Base-by-base conservation (phyloP, 2,329 filamentous ascomycete species). In the Sclerotinia minor region DNA sequence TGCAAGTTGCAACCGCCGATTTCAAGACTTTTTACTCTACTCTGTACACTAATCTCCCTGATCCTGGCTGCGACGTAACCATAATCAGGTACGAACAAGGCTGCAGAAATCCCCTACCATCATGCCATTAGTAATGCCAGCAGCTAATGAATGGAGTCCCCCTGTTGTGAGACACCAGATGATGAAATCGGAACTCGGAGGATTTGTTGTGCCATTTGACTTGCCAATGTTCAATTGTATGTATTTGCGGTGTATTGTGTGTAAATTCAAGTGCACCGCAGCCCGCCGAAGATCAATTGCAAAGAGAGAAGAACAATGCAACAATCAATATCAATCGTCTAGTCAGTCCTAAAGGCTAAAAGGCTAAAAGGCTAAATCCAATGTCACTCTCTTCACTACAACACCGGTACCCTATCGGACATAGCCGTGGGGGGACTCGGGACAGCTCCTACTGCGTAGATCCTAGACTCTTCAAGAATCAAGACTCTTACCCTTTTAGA, bases 91-190 rank as follows among this genome's bases (percentile, higher is more conserved):
- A 57, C 54, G 24, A 21, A 49, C 58, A 60, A 21, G 58, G 44
- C 44, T 60, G 58, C 44, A 60, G 44, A 29, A 47, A 60, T 60
- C 57, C 57, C 57, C 7, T n/a, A 47, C 57, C 29, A 47, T 17
- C 29, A 47, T 17, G 38, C 17, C 38, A 41, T 41, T 41, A 47
- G 47, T n/a, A 2, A 21, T 9, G 32, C 53, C 11, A n/a, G 35
- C 38, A 41, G 13, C 38, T 3, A n/a, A 55, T 21, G 35, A n/a
- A n/a, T 55, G 53, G 53, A 29, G 29, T 29, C 9, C 29, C 52
- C 53, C 21, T 35, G 45, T 35, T n/a, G 53, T 54, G 35, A 35
- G 53, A 55, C 53, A 29, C 38, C 38, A 41, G 38, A 41, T 41
- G 38, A 41, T 41, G 38, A 41, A 41, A 41, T 41, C 38, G 15